A percentile compares a stretch with the other conserved stretches of the same genome.
phyloP scores from a whole-genome alignment of 495 filamentous ascomycete species.

The Astrocystis sublimbata region DNA sequence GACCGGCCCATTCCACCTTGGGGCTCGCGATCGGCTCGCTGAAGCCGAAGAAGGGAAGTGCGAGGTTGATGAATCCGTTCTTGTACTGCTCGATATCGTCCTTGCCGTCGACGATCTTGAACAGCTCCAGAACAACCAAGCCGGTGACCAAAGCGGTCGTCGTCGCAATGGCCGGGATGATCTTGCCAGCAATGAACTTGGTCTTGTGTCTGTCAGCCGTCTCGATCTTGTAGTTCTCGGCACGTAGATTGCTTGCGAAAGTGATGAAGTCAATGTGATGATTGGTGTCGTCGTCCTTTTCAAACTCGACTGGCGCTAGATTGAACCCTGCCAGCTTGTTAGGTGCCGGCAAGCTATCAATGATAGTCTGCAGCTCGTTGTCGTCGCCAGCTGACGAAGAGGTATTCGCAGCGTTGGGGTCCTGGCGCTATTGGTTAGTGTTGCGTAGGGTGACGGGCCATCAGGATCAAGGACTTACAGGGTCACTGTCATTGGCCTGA shows the following conservation, averaged over 20 bases:
- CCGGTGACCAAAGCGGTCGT: conserved; percentile 96
- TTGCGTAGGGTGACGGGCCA: conserved; percentile 7
- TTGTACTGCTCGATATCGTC: conserved; percentile 95
- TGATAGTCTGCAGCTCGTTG: conserved; percentile 68
- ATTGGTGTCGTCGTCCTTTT: conserved; percentile 99
- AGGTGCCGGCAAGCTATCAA: conserved; percentile 68
- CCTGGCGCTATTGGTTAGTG: conserved; percentile 39
- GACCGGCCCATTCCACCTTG: conserved; percentile 81
- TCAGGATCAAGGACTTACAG: conserved; percentile 46
- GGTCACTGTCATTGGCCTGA: conserved; percentile 92
- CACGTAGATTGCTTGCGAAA: conserved; percentile 91
- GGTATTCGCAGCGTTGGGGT: conserved; percentile 76
- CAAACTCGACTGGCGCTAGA: conserved; percentile 90
- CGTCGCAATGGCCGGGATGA: conserved; percentile 97
- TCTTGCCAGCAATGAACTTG: conserved; percentile 99
- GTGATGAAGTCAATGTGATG: conserved; percentile 99
- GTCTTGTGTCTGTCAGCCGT: conserved; percentile 93
- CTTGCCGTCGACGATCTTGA: conserved; percentile 97
- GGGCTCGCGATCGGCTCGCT: conserved; percentile 92
- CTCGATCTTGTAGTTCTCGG: conserved; percentile 95
- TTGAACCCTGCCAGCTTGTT: conserved; percentile 83
- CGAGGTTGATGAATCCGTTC: conserved; percentile 97
- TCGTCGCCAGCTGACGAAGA: conserved; percentile 64
- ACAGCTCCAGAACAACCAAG: conserved; percentile 87
- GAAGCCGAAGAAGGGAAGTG: conserved; percentile 96